Base-by-base conservation (phyloP, 2,329 filamentous ascomycete genomes). In the Neofusicoccum sp. region DNA sequence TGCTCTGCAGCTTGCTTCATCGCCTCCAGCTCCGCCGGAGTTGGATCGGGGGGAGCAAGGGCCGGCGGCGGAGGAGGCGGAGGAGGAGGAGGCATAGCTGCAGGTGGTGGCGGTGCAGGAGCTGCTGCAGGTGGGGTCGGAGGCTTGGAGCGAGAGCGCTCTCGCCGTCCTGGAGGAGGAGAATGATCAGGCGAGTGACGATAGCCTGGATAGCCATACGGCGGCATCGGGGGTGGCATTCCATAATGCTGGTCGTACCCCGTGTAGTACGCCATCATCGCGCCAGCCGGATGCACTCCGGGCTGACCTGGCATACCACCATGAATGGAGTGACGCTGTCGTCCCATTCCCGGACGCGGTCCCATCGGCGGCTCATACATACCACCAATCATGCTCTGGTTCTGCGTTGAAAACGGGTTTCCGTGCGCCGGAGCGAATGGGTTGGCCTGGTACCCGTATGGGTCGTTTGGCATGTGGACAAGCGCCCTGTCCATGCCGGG, bases 381-480 rank as follows among this genome's bases (percentile, higher is more conserved):
- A 36, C 61, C 71, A 45, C 60, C 75, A 9, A 53, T 56, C 43
- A 61, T 57, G 36, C 60, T 53, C 20, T 51, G 54, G 8, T 51
- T 51, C 26, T 40, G 48, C 20, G 49, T n/a, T 54, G 59, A 34
- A 65, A 61, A 53, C 66, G 68, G 40, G 66, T 64, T 54, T 60
- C 53, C 14, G 20, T 56, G 51, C 65, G 65, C 16, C n/a, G 61
- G 65, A 9, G 73, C 66, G 62, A 78, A 78, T 1, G 76, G 76
- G 61, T 77, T 78, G 5, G 64, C 63, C 8, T 49, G 53, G 60
- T 75, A 78, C 61, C 58, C 58, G 11, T 77, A 77, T 5, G 71
- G 68, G 61, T 78, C 73, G 36, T 73, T 68, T n/a, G 68, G 69
- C 61, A 71, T 69, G 12, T 70, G 70, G 11, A 75, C 71, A 54